Evolutionary conservation across 208 protist genomes (phyloP), one percentile per base, ranked within the genome.

Genomic region (Crithidia acanthocephali): DNA sequence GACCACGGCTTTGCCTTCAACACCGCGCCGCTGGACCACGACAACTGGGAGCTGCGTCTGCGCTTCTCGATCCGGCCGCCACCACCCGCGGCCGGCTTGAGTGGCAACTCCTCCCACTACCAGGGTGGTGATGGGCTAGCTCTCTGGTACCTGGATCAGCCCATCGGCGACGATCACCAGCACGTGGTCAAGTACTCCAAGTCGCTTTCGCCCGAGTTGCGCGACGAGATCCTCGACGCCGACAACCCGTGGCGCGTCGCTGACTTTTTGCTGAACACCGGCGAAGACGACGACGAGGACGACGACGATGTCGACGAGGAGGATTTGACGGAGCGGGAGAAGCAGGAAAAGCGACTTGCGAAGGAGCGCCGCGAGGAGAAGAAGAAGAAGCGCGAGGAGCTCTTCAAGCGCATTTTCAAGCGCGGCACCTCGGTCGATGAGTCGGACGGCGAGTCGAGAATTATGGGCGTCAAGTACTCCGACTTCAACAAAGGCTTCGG

Each of bases 1-100:
- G 80, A 89, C 56, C 75, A 87, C 64, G 91, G 91, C 28, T 96
- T 91, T 64, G 81, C 81, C 32, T 96, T 93, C 76, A 96, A 96
- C 74, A 87, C 81, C 0, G 85, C 88, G 20, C 83, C 84, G 11
- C 81, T 91, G 18, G 87, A 94, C 58, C 85, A 93, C 70, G 67
- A 81, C 6, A 74, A 86, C 55, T 96, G 91, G 89, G 87, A 96
- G 72, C 72, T 71, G 55, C 82, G 86, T 15, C 44, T 93, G 13
- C 84, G 84, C 40, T 87, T 96, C 51, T 91, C 87, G 10, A 82
- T 96, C 45, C 87, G 87, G 15, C 74, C 87, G 11, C 86, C 85
- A 7, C 79, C 81, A 23, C 74, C 79, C 0, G 76, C 86, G 20
- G 69, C 68, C 18, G 62, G 37, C 61, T 65, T 74, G 60, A 56